Conservation (phyloP, 805 yeast species). For the Wickerhamiella hasegawae region DNA sequence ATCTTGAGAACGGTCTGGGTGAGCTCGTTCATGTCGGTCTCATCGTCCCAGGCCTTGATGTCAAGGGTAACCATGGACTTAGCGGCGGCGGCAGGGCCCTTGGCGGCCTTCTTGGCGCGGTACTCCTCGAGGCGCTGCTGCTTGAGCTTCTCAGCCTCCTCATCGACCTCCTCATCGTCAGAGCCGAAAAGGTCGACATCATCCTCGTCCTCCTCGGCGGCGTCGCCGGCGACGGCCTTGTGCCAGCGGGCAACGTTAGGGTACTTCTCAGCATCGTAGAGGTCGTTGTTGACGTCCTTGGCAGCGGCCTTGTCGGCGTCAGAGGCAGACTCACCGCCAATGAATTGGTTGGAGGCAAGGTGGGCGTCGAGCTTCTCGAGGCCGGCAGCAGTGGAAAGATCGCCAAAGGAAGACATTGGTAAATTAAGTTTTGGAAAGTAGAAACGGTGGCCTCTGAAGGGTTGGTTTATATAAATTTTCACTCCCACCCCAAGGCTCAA, state of each 20-base stretch:
- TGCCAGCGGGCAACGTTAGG: slow-evolving; percentile 97
- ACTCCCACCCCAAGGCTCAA: no score
- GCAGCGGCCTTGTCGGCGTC: slow-evolving; percentile 85
- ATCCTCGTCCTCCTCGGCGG: slow-evolving; percentile 58
- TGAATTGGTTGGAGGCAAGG: slow-evolving; percentile 86
- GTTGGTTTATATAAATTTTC: no score
- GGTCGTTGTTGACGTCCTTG: slow-evolving; percentile 49
- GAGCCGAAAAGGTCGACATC: slow-evolving; percentile 93
- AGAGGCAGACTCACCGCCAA: slow-evolving; percentile 66
- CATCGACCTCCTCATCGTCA: slow-evolving; percentile 88
- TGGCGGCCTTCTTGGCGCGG: slow-evolving; percentile 93
- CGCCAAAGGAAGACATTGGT: slow-evolving; percentile 23
- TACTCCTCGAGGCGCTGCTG: slow-evolving; percentile 96
- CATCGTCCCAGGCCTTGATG: slow-evolving; percentile 99
- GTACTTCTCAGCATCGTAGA: slow-evolving; percentile 44
- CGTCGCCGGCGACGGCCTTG: slow-evolving; percentile 81
- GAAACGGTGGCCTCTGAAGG: no score
- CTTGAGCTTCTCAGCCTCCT: slow-evolving; percentile 92
- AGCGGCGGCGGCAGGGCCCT: slow-evolving; percentile 97
- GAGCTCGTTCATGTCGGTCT: slow-evolving; percentile 85
- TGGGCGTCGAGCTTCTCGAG: slow-evolving; percentile 60
- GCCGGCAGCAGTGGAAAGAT: slow-evolving; percentile 29
- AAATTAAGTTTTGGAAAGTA: no score
- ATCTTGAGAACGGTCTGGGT: slow-evolving; percentile 73
- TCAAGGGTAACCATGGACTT: slow-evolving; percentile 93